These are phyloP conservation scores for Tulasnella sp. DNA, from an alignment of 768 basidiomycete genomes.

Conservation along the genomic window DNA sequence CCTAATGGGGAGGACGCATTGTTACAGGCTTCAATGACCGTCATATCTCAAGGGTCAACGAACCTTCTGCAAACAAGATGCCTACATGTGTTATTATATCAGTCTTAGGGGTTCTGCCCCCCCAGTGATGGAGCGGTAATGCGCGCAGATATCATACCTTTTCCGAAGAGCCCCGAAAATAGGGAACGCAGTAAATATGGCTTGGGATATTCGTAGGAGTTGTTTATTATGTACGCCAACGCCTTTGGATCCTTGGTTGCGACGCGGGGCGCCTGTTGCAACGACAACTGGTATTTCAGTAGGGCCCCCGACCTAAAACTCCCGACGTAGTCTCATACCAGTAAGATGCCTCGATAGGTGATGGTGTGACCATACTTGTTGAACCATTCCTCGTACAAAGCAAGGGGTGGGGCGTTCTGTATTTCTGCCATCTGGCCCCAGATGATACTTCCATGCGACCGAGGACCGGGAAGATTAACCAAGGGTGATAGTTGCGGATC, in stretches of 20 bases:
- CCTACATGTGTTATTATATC: background rate
- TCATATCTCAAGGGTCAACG: background rate
- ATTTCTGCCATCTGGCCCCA: conserved; percentile 52
- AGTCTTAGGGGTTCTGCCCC: conserved; percentile 33
- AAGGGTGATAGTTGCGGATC: conserved; percentile 15
- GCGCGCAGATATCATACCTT: background rate
- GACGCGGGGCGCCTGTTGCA: background rate
- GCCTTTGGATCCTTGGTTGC: conserved; percentile 22
- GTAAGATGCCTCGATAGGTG: conserved; percentile 45
- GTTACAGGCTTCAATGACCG: background rate
- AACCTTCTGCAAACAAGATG: conserved; percentile 22
- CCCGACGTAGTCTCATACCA: background rate
- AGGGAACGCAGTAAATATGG: background rate
- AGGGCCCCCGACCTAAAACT: background rate
- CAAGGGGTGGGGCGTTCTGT: conserved; percentile 40
- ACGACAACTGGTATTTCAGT: background rate
- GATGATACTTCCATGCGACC: conserved; percentile 34
- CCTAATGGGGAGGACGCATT: background rate
- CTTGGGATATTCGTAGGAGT: conserved; percentile 22
- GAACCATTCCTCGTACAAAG: conserved; percentile 50
- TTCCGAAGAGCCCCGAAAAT: conserved; percentile 17
- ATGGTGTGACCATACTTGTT: conserved; percentile 49
- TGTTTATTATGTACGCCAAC: conserved; percentile 6
- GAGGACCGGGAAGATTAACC: conserved; percentile 14
- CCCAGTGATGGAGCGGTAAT: conserved; percentile 47